Conservation (phyloP, 2,329 filamentous ascomycete genomes). For the Ophiostoma quercus region DNA sequence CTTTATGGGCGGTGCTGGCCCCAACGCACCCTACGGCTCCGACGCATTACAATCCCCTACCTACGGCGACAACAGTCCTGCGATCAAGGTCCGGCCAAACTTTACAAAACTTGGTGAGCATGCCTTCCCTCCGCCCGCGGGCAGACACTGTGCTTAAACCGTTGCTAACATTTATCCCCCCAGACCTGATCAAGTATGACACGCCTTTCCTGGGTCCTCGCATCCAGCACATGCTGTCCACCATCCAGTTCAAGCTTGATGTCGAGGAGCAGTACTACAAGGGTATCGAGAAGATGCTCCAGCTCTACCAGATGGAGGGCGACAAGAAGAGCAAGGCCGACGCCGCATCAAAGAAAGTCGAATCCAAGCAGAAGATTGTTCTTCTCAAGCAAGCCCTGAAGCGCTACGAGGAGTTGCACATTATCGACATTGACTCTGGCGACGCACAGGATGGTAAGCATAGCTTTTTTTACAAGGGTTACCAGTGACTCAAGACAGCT, state of each 20-base stretch:
- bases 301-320: constrained; percentile 93
- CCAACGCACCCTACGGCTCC: constrained; percentile 27
- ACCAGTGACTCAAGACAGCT: background rate
- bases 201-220: constrained; percentile 91
- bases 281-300: constrained; percentile 98
- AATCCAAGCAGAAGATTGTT: constrained; percentile 97
- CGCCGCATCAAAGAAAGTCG: constrained; percentile 79
- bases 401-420: constrained; percentile 93
- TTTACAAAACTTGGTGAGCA: constrained; percentile 88
- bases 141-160: background rate
- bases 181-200: constrained; percentile 98
- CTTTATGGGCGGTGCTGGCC: constrained; percentile 42
- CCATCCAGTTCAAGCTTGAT: constrained; percentile 97
- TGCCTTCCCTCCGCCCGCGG: background rate
- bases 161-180: background rate
- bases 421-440: constrained; percentile 80
- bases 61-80: constrained; percentile 33
- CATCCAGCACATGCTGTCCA: constrained; percentile 97
- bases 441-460: constrained; percentile 74
- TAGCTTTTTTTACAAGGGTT: background rate
- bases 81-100: constrained; percentile 72
- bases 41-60: constrained; percentile 19
- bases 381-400: constrained; percentile 92
- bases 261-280: constrained; percentile 99
- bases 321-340: constrained; percentile 94